These are phyloP conservation scores for Hyaloscypha variabilis DNA, from an alignment of 495 filamentous ascomycete species.

Conservation along the genomic window DNA sequence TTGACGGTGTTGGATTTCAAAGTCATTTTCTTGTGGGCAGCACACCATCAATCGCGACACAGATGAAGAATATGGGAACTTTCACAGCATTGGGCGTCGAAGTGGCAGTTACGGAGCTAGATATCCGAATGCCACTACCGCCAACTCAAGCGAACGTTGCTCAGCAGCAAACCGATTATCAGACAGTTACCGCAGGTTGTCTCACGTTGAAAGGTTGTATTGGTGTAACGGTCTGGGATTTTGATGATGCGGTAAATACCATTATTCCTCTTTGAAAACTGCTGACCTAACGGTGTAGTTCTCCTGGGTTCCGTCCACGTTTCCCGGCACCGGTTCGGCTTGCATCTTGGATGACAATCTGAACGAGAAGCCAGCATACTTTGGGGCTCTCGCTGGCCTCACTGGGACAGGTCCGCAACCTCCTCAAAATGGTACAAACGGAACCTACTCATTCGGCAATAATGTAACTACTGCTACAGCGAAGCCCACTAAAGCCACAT, in stretches of 20 bases:
- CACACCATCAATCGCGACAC: slow-evolving; percentile 51
- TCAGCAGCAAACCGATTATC: slow-evolving; percentile 63
- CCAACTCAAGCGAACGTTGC: too few relatives aligned
- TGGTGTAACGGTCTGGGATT: slow-evolving; percentile 71
- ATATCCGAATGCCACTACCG: slow-evolving; percentile 48
- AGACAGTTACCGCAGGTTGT: slow-evolving; percentile 27
- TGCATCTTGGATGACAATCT: slow-evolving; percentile 55
- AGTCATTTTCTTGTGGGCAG: slow-evolving; percentile 39
- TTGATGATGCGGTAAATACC: slow-evolving; percentile 38
- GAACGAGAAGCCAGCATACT: slow-evolving; percentile 58
- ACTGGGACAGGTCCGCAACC: background rate
- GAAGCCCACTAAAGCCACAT: background rate
- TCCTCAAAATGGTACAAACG: background rate
- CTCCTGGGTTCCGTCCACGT: slow-evolving; percentile 60
- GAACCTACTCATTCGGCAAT: background rate
- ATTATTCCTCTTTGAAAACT: background rate
- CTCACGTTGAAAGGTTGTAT: slow-evolving; percentile 59
- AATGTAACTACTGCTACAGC: background rate
- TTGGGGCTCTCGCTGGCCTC: slow-evolving; percentile 36
- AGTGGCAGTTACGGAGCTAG: too few relatives aligned
- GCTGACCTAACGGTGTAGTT: slow-evolving; percentile 32
- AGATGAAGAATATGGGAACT: too few relatives aligned
- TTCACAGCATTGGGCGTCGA: too few relatives aligned
- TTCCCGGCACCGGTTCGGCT: slow-evolving; percentile 57
- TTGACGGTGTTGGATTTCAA: slow-evolving; percentile 19